Evolutionary conservation across 78 protist species (phyloP).

Genomic region (Tieghemostelium lacteum): DNA sequence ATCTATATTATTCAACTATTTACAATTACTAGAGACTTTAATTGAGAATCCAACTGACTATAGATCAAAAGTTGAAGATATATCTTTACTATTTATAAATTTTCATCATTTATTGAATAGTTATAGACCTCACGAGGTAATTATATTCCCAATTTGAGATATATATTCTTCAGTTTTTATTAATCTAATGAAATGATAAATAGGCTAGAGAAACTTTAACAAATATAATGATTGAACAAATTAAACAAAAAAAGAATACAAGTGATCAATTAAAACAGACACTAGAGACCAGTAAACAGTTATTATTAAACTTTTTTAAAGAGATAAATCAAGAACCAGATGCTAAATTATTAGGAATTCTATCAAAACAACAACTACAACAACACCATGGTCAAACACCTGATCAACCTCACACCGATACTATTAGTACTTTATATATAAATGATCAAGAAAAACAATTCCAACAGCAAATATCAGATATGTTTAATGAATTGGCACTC

Average conservation of each 20-base stretch:
- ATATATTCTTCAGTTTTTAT: background rate
- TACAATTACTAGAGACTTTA: slow-evolving; percentile 49
- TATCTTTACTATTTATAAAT: slow-evolving; percentile 43
- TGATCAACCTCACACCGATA: background rate
- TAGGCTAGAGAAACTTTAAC: slow-evolving; percentile 63
- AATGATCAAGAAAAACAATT: background rate
- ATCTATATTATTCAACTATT: slow-evolving; percentile 68
- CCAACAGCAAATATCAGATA: background rate
- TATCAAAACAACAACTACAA: background rate
- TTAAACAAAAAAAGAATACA: slow-evolving; percentile 37
- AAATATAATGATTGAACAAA: slow-evolving; percentile 62
- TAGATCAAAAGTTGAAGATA: slow-evolving; percentile 44
- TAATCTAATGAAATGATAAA: background rate
- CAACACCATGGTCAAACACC: background rate
- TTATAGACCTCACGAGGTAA: slow-evolving; percentile 70
- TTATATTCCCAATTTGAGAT: background rate
- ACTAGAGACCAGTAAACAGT: slow-evolving; percentile 22
- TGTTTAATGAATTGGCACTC: background rate
- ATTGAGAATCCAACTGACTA: slow-evolving; percentile 47
- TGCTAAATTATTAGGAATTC: background rate
- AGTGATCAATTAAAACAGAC: background rate
- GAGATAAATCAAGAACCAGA: background rate
- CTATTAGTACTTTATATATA: background rate
- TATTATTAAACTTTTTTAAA: background rate
- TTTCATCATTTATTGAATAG: slow-evolving; percentile 74